phyloP scores from a whole-genome alignment of 2,329 filamentous ascomycete species.

The Fusarium torreyae region DNA sequence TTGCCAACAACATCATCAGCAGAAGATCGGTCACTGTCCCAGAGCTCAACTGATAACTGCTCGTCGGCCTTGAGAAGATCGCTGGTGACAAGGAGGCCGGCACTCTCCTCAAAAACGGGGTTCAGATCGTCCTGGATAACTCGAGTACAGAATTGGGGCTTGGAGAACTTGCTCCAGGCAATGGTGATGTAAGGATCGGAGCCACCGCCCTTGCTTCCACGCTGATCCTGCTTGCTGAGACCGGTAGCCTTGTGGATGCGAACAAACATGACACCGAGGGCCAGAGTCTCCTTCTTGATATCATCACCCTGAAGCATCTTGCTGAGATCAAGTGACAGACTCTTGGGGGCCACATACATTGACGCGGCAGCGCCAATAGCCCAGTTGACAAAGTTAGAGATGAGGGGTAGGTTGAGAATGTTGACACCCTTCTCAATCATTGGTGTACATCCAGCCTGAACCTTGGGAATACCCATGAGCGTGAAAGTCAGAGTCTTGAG shows the following conservation, averaged over 20 bases:
- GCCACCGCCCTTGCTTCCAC: constrained; percentile 87
- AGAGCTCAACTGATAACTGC: constrained; percentile 92
- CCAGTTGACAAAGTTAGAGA: constrained; percentile 97
- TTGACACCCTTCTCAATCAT: constrained; percentile 95
- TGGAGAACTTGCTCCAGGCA: constrained; percentile 95
- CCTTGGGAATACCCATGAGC: constrained; percentile 92
- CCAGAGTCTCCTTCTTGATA: constrained; percentile 89
- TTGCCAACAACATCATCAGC: constrained; percentile 97
- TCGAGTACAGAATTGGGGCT: constrained; percentile 97
- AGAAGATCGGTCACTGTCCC: constrained; percentile 94
- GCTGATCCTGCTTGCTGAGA: constrained; percentile 90
- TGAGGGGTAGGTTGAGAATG: constrained; percentile 89
- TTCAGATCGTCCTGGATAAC: constrained; percentile 97
- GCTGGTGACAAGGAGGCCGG: constrained; percentile 86
- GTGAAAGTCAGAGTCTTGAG: constrained; percentile 93
- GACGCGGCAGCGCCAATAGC: constrained; percentile 88
- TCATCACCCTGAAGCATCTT: constrained; percentile 93
- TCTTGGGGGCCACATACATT: constrained; percentile 96
- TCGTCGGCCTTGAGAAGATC: constrained; percentile 95
- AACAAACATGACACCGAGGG: constrained; percentile 92
- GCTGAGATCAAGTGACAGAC: constrained; percentile 90
- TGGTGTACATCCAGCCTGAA: constrained; percentile 89
- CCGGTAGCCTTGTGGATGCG: constrained; percentile 90
- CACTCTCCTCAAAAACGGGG: constrained; percentile 90
- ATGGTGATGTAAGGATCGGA: constrained; percentile 97